Conservation (phyloP, 371 early-diverging fungal species). For the Syncephalastrum racemosum region DNA sequence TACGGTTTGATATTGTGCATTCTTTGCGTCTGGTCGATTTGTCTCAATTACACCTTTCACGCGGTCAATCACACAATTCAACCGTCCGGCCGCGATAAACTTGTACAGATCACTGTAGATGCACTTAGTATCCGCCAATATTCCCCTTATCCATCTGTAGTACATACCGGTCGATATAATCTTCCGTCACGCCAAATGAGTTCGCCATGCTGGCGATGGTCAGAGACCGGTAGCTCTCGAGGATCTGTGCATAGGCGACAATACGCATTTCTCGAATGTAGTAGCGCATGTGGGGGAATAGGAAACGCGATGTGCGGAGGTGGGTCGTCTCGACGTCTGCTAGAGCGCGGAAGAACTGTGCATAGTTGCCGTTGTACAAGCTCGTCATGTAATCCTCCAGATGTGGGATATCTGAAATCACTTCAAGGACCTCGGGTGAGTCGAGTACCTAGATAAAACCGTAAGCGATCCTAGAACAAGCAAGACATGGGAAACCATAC, state of each 20-base stretch:
- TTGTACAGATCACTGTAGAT: conserved; percentile 82
- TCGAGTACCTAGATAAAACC: conserved; percentile 72
- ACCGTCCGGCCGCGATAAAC: conserved; percentile 95
- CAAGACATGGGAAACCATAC: conserved; percentile 30
- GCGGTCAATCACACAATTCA: conserved; percentile 99
- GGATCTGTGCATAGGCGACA: conserved; percentile 94
- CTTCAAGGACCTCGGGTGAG: conserved; percentile 97
- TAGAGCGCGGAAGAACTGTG: conserved; percentile 84
- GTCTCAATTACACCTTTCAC: conserved; percentile 97
- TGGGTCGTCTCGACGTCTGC: conserved; percentile 56
- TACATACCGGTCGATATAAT: conserved; percentile 89
- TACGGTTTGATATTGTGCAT: conserved; percentile 92
- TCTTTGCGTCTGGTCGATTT: conserved; percentile 95
- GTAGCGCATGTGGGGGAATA: conserved; percentile 84
- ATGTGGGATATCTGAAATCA: conserved; percentile 86
- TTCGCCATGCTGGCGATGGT: conserved; percentile 96
- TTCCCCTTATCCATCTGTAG: neutral
- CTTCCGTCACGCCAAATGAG: conserved; percentile 95
- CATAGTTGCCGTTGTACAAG: conserved; percentile 94
- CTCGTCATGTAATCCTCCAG: conserved; percentile 84
- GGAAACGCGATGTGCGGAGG: conserved; percentile 59
- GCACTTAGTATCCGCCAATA: neutral
- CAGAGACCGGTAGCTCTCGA: conserved; percentile 96
- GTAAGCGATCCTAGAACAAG: neutral
- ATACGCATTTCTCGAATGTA: conserved; percentile 99